Base-by-base conservation (phyloP, 768 basidiomycete genomes). In the Mycena capillaripes region DNA sequence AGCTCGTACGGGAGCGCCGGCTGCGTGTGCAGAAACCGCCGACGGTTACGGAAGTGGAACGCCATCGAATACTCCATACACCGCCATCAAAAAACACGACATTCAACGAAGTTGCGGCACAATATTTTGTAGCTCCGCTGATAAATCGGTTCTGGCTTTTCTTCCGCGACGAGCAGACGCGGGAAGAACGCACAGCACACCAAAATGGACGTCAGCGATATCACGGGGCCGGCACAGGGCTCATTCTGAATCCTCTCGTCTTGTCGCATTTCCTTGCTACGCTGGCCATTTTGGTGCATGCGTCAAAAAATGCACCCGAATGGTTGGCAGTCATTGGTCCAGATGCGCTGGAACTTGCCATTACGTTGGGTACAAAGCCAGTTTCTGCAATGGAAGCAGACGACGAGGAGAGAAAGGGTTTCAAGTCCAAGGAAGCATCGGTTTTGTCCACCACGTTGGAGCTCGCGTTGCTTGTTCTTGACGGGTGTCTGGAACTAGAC, bases 91-190 rank as follows among this genome's bases (percentile, higher is more conserved):
- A 73, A 65, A 76, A 66, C 11, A 82, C 80, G 9, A 84, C 87
- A 2, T 94, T 93, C 77, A 90, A 89, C 23, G 87, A 89, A 62
- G 83, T 99, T 30, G 96, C 96, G 0, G 94, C 94, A 0, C 95
- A 97, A 78, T 92, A 84, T 81, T 99, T 98, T 83, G 89, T 98
- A 60, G 89, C 92, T 70, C 98, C 98, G 0, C 85, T 99, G 62
- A 89, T 98, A 82, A 93, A 97, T 76, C 90, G 92, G n/a, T 98
- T 99, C 82, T 99, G 97, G 97, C 78, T 88, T n/a, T 95, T 97
- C 82, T 89, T 98, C 53, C 90, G 94, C 9, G 96, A 97, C 76
- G 92, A 95, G 77, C 91, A 94, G 75, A 86, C 89, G 2, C 88
- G 95, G 42, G 94, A 96, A 77, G 88, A 90, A 61, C 88, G 94